Base-by-base conservation (phyloP, 2,329 filamentous ascomycete genomes). In the Leptographium flavum region DNA sequence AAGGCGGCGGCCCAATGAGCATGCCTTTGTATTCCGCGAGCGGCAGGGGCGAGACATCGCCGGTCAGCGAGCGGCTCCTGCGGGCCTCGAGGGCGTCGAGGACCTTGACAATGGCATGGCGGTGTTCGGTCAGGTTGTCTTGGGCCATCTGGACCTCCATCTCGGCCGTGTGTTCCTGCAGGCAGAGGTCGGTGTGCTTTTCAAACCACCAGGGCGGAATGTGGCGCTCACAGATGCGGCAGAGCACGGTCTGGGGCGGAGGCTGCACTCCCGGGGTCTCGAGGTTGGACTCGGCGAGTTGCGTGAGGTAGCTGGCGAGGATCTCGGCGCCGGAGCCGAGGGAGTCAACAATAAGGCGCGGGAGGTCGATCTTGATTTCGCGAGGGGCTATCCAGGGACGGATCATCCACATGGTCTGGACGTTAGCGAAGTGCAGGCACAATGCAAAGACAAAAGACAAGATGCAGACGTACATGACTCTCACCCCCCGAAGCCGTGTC, bases 171-270 rank as follows among this genome's bases (percentile, higher is more conserved):
- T 98, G 92, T 60, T 98, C 92, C 59, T 96, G 88, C 45, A 95
- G 70, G 58, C 92, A 98, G 19, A 96, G 68, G 56, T 98, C 93
- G 2, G 90, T 94, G 60, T 98, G 92, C 62, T 96, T 98, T 64
- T 98, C 92, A 55, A 98, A 98, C 93, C 92, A 98, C 92, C 92
- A 98, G 1, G 90, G 87, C 5, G 87, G 87, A 49, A 98, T 96
- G 50, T 95, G 87, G 45, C 92, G 85, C 60, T 98, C 92, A 61
- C 92, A 98, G 45, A 98, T 96, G 43, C 92, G 87, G 62, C 92
- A 98, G 15, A 98, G 74, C 5, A 96, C 83, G 1, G 87, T 86
- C 11, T 79, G 70, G 0, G 90, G 87, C 3, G 87, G 86, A 10
- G 87, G 80, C 58, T 88, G 81, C 56, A 81, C 78, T 42, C 76